Base-by-base conservation (phyloP, 2,329 filamentous ascomycete genomes). In the Aspergillus felis region DNA sequence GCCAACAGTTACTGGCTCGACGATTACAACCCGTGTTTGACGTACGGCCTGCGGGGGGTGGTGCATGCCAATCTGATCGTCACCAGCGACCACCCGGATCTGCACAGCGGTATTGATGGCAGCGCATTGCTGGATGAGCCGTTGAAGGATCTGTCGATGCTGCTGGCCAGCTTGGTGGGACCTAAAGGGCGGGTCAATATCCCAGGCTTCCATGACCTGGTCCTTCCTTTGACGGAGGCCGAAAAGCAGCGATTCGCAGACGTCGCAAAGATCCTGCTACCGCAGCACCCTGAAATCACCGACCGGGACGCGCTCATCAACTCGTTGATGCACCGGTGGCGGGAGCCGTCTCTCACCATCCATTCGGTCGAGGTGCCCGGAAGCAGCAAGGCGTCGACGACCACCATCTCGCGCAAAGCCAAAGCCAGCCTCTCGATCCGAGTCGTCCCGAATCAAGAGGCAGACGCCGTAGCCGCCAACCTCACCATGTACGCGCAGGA, bases 1-100 rank as follows among this genome's bases (percentile, higher is more conserved):
- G 93, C 94, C 24, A 99, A 99, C 79, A 97, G 92, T 75, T 99
- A 99, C 79, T 99, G 94, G 94, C 82, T 99, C 1, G 92, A 97
- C 69, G 93, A 99, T 69, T 89, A 95, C 64, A 92, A 95, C 2
- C 94, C 94, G 0, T 99, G 94, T 71, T 78, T 99, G 57, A 99
- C 94, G 0, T 99, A 99, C 61, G 94, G 94, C 1, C 82, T 97
- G 6, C 86, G 94, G 51, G 94, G 94, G 25, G 93, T 99, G 27
- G 87, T 99, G 24, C 93, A 97, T 71, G 93, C 92, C 4, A 96
- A 91, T 0, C 83, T 97, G 5, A 89, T 92, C 60, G 87, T 99
- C 27, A 88, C 95, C 62, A 95, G 92, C 57, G 85, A 86, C 53
- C 87, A 90, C 61, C 92, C 92, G 0, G 94, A 99, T 74, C 83